A percentile compares a stretch with the other conserved stretches of the same genome.
These are phyloP conservation scores for Haplosporangium sp. DNA, from an alignment of 371 early-diverging fungal genomes.

Conservation along the genomic window DNA sequence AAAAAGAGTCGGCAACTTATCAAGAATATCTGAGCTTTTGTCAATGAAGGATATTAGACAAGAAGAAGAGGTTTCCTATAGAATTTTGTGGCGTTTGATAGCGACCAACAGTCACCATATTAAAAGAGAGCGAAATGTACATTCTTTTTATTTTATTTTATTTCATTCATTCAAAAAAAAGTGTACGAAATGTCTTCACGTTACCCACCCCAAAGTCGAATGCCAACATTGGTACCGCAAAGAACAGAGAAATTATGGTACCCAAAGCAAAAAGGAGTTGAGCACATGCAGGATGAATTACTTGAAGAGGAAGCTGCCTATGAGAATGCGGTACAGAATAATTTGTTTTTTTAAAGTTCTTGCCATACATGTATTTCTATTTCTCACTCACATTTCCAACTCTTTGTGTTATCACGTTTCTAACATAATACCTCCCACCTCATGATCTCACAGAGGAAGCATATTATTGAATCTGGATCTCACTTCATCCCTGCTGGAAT, in stretches of 20 bases:
- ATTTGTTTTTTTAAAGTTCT: background rate
- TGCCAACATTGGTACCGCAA: constrained; percentile 44
- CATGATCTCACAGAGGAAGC: background rate
- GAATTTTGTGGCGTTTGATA: background rate
- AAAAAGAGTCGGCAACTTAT: constrained; percentile 74
- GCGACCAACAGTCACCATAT: background rate
- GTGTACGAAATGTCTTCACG: constrained; percentile 23
- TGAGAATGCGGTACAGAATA: constrained; percentile 10
- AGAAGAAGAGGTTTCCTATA: constrained; percentile 3
- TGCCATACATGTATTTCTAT: background rate
- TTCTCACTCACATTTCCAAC: too few species aligned
- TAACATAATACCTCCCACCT: too few species aligned
- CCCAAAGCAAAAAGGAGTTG: constrained; percentile 29
- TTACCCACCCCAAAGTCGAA: constrained; percentile 46
- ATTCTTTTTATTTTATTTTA: background rate
- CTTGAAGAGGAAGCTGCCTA: constrained; percentile 24
- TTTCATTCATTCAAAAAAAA: constrained; percentile 1
- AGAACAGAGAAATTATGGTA: constrained; percentile 42
- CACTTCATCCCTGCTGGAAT: constrained; percentile 33
- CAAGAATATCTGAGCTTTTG: constrained; percentile 64
- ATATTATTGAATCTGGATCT: constrained; percentile 13
- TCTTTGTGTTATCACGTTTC: too few species aligned
- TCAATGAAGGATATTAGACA: background rate
- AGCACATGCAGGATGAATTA: constrained; percentile 40
- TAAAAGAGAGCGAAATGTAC: background rate